Conservation (phyloP, 1,284 basidiomycete species). For the Sphagnurus paluster region DNA sequence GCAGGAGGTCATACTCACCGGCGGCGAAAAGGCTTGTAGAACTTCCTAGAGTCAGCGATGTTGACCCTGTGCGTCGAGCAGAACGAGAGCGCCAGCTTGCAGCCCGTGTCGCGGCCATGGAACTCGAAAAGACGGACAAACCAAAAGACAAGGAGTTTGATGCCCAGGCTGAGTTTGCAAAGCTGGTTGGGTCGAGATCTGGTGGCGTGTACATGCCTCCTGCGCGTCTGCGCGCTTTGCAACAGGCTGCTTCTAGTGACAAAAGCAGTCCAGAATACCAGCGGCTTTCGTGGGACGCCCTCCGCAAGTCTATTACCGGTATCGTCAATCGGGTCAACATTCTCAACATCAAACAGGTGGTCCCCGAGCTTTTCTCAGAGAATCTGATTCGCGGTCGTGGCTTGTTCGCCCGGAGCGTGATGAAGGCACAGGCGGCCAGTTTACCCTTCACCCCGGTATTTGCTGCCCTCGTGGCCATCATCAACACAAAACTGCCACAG, state of each 20-base stretch:
- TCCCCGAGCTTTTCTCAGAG: slow-evolving; percentile 92
- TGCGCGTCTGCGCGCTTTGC: slow-evolving; percentile 87
- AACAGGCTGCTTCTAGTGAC: slow-evolving; percentile 84
- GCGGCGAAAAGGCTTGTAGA: slow-evolving; percentile 36
- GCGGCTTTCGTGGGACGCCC: slow-evolving; percentile 95
- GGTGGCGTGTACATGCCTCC: slow-evolving; percentile 98
- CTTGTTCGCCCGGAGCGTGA: slow-evolving; percentile 89
- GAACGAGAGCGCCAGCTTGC: slow-evolving; percentile 81
- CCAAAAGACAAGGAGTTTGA: slow-evolving; percentile 58
- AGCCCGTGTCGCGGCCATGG: slow-evolving; percentile 69
- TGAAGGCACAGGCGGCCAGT: slow-evolving; percentile 97
- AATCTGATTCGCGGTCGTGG: slow-evolving; percentile 91
- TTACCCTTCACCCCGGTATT: slow-evolving; percentile 98
- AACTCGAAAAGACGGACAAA: slow-evolving; percentile 63
- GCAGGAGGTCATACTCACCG: slow-evolving; percentile 66
- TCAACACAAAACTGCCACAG: slow-evolving; percentile 97
- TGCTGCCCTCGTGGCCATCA: slow-evolving; percentile 89
- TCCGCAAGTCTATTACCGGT: slow-evolving; percentile 98
- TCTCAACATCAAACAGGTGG: slow-evolving; percentile 94
- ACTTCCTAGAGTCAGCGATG: slow-evolving; percentile 65
- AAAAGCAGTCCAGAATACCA: slow-evolving; percentile 93
- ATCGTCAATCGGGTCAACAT: slow-evolving; percentile 98
- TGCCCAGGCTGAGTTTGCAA: slow-evolving; percentile 79
- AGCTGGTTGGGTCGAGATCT: slow-evolving; percentile 75
- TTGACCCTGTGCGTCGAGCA: slow-evolving; percentile 74